Percentiles rank a stretch among this genome's conserved stretches.
Evolutionary conservation across 805 yeast genomes (phyloP).

Genomic region (Ogataea naganishii): DNA sequence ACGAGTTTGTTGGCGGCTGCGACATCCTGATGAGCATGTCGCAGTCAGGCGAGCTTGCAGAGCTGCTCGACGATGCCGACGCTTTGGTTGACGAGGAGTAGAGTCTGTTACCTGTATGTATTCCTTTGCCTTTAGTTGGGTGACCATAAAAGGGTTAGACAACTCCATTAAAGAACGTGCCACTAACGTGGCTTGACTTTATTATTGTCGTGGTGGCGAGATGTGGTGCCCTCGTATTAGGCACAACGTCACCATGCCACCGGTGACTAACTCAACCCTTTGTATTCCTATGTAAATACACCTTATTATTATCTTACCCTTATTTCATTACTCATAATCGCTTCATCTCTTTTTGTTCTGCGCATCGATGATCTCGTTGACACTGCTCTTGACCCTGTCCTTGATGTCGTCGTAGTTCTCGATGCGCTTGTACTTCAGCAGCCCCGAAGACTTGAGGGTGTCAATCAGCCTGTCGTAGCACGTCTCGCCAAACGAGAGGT

Average conservation of each 20-base stretch:
- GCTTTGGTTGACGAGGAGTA: constrained; percentile 67
- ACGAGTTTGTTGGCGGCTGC: constrained; percentile 96
- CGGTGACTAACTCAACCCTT: too few relatives aligned
- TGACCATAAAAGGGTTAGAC: constrained; percentile 2
- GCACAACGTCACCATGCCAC: too few relatives aligned
- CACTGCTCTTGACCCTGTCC: constrained; percentile 20
- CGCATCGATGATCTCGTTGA: constrained; percentile 19
- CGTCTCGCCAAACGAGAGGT: constrained; percentile 52
- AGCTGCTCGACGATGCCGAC: constrained; percentile 67
- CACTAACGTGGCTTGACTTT: too few relatives aligned
- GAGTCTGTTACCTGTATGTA: constrained; percentile 6
- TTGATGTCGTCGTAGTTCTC: constrained; percentile 18
- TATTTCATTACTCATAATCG: too few relatives aligned
- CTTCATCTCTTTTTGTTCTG: too few relatives aligned
- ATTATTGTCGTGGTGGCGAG: too few relatives aligned
- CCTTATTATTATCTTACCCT: too few relatives aligned
- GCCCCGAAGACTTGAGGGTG: constrained; percentile 36
- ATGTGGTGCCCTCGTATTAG: too few relatives aligned
- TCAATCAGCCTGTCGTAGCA: constrained; percentile 42
- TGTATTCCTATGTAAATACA: too few relatives aligned
- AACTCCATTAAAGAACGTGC: constrained; percentile 18
- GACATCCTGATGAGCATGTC: constrained; percentile 92
- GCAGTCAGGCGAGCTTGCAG: constrained; percentile 81
- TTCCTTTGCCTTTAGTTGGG: constrained; percentile 12
- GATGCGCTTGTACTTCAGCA: constrained; percentile 37